Base-by-base conservation (phyloP, 164 flowering plant genomes). In the Vitis rupestris region DNA sequence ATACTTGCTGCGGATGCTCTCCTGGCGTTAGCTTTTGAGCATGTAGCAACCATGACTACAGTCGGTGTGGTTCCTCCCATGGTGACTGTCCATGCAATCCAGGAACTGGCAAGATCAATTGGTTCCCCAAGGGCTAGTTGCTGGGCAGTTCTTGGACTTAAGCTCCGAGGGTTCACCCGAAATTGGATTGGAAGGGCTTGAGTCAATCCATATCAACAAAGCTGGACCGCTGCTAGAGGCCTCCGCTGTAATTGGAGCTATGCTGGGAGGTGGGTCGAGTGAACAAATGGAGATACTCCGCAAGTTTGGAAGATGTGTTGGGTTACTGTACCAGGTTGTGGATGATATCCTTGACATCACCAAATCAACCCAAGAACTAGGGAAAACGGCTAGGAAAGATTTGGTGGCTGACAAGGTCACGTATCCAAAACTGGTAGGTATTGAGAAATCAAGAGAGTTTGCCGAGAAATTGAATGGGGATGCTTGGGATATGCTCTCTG, bases 321-420 rank as follows among this genome's bases (percentile, higher is more conserved):
- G 77, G 49, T 48, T 78, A 59, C 50, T 78, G 72, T 74, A 74
- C 56, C 81, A 78, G 23, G 81, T 74, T 14, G 77, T 78, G 53
- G 77, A 74, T 68, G 77, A 74, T 27, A 71, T 78, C 12, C 13
- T 78, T 53, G 81, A 78, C 27, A 75, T 74, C 56, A 74, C 75
- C 10, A 74, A 50, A 60, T 70, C 75, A 1, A 67, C 75, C n/a
- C 55, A 70, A 57, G 75, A 62, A 11, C 49, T 77, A 12, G 77
- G 81, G 50, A 78, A 78, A 63, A 78, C 76, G 50, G 71, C 76
- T 1, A 76, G 78, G 30, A 78, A 78, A 60, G 81, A 78, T 31
- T 55, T 66, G 60, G 58, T 27, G 62, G 57, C 50, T 11, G 74
- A 64, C 29, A 78, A 78, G 64, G 70, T 77, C 0, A 78, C 77